These are phyloP conservation scores for Coemansia sp. DNA, from an alignment of 192 early-diverging fungal genomes.

Conservation along the genomic window DNA sequence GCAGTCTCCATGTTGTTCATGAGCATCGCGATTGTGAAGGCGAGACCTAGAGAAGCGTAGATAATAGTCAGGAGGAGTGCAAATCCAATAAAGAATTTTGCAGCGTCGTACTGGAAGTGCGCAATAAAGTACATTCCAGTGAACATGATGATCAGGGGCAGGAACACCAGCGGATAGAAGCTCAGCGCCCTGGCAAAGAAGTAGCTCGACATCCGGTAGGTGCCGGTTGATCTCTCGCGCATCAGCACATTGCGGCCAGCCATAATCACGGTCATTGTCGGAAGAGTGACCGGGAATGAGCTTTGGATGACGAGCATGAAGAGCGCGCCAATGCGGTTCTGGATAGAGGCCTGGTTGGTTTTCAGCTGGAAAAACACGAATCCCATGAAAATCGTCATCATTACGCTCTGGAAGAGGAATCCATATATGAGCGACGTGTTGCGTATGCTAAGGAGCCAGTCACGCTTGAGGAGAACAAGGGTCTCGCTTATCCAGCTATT, in stretches of 20 bases:
- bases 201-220: constrained; percentile 49
- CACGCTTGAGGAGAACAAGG: constrained; percentile 22
- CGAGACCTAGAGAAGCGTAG: constrained; percentile 26
- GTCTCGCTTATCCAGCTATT: constrained; percentile 29
- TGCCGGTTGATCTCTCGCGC: constrained; percentile 62
- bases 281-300: constrained; percentile 58
- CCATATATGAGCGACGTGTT: constrained; percentile 26
- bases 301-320: constrained; percentile 43
- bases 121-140: constrained; percentile 33
- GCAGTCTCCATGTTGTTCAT: constrained; percentile 29
- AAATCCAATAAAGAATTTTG: constrained; percentile 35
- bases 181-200: constrained; percentile 57
- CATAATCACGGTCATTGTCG: constrained; percentile 40
- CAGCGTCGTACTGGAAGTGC: constrained; percentile 30
- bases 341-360: constrained; percentile 34
- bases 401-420: constrained; percentile 18
- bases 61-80: constrained; percentile 22
- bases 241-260: constrained; percentile 46
- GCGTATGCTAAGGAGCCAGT: constrained; percentile 15
- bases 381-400: constrained; percentile 48
- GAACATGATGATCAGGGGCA: constrained; percentile 28
- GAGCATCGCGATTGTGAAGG: constrained; percentile 29
- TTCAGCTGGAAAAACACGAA: constrained; percentile 56
- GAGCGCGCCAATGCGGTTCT: constrained; percentile 51
- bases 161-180: constrained; percentile 36